Conservation (phyloP, 208 protist genomes). For the Lotmaria passim region DNA sequence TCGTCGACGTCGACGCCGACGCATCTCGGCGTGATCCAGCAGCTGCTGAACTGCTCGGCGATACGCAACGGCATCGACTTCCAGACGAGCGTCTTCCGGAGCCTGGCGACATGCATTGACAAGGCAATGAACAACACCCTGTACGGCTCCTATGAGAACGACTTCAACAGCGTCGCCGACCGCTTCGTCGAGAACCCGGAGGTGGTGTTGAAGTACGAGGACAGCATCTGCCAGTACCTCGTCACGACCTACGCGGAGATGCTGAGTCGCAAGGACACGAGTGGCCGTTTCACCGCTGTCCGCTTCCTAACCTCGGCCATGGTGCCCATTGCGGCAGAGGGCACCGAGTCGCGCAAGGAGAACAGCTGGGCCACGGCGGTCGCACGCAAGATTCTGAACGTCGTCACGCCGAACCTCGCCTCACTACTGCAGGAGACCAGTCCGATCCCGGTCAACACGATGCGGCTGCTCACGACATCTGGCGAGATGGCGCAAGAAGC, state of each 20-base stretch:
- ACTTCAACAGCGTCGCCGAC: slow-evolving; percentile 72
- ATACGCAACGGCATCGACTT: slow-evolving; percentile 54
- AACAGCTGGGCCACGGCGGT: slow-evolving; percentile 28
- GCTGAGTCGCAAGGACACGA: slow-evolving; percentile 51
- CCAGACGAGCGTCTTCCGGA: slow-evolving; percentile 55
- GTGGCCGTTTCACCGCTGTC: slow-evolving; percentile 70
- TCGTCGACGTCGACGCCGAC: slow-evolving; percentile 48
- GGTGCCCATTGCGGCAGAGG: slow-evolving; percentile 48
- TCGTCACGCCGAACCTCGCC: slow-evolving; percentile 43
- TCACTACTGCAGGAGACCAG: slow-evolving; percentile 72
- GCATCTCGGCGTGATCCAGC: slow-evolving; percentile 54
- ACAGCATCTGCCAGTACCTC: slow-evolving; percentile 55
- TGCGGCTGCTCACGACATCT: slow-evolving; percentile 81
- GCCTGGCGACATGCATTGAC: slow-evolving; percentile 70
- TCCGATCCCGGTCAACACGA: slow-evolving; percentile 83
- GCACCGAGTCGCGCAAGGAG: slow-evolving; percentile 29
- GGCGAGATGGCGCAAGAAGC: slow-evolving; percentile 54
- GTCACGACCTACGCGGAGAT: slow-evolving; percentile 68
- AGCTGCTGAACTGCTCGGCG: slow-evolving; percentile 58
- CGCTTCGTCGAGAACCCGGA: slow-evolving; percentile 60
- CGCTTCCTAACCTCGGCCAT: slow-evolving; percentile 77
- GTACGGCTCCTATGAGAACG: slow-evolving; percentile 65
- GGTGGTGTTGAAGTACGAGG: slow-evolving; percentile 49
- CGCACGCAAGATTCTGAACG: slow-evolving; percentile 40
- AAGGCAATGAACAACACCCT: slow-evolving; percentile 64